Percentiles rank a stretch among this genome's conserved stretches.
Conservation (phyloP, 331 rosid genomes). For the Saraca asoca region DNA sequence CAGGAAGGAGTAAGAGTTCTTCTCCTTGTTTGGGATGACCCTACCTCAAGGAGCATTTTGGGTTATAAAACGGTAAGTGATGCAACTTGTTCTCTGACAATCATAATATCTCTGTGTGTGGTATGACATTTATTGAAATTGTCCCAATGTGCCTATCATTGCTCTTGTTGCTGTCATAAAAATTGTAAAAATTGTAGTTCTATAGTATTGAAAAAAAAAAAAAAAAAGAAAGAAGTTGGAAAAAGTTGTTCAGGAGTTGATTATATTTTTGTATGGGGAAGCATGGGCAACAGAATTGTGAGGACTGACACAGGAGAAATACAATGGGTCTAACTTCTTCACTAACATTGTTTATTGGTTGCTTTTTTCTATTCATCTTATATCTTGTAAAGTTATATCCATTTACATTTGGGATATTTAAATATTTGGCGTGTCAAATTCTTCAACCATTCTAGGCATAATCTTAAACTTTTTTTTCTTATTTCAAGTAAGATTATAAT, state of each 20-base stretch:
- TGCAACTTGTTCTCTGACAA: conserved; percentile 16
- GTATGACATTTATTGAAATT: conserved; percentile 13
- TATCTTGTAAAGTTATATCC: no score
- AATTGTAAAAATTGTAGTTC: not conserved
- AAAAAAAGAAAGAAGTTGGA: no score
- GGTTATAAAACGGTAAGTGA: conserved; percentile 79
- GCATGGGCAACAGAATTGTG: conserved; percentile 5
- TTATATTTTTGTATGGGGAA: conserved; percentile 9
- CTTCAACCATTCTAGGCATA: not conserved
- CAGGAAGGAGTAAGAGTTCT: conserved; percentile 96
- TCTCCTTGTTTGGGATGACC: conserved; percentile 98
- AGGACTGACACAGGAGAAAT: not conserved
- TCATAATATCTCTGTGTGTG: conserved; percentile 9
- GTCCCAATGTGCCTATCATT: no score
- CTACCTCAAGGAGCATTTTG: conserved; percentile 86
- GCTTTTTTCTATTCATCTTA: not conserved
- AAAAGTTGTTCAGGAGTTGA: no score
- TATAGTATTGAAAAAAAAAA: not conserved
- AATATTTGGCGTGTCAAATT: conserved; percentile 1
- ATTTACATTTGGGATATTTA: no score
- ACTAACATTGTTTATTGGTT: conserved; percentile 4
- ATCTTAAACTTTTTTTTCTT: conserved; percentile 7
- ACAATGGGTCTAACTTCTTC: not conserved
- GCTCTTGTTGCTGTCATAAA: conserved; percentile 14
- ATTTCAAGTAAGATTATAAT: conserved; percentile 10